These are phyloP conservation scores for Fraxinus anomala DNA, from an alignment of 257 asterid species.

Conservation along the genomic window DNA sequence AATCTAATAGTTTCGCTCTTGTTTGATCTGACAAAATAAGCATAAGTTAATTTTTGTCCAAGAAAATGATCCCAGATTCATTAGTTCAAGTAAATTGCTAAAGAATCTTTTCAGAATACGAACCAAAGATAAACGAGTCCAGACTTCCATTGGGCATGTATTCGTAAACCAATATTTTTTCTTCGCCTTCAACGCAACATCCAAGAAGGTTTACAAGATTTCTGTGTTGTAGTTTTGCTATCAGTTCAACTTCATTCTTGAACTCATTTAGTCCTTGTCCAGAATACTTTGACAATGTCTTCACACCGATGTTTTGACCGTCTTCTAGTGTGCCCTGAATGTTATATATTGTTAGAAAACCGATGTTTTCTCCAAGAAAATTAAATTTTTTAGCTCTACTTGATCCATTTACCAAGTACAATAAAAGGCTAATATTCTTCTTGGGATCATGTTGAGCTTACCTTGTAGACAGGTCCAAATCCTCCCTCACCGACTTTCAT, in stretches of 20 bases:
- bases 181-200: conserved; percentile 43
- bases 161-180: conserved; percentile 45
- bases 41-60: background rate
- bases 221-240: conserved; percentile 50
- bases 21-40: conserved; percentile 30
- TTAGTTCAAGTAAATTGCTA: background rate
- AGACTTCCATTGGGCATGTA: conserved; percentile 47
- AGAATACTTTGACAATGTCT: conserved; percentile 45
- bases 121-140: conserved; percentile 42
- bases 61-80: background rate
- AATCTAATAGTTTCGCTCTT: conserved; percentile 22
- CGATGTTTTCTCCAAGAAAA: background rate
- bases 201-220: conserved; percentile 53
- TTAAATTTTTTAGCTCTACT: background rate
- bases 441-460: conserved; percentile 16
- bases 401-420: background rate
- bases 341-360: background rate
- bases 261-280: conserved; percentile 50
- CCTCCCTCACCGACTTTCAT: conserved; percentile 55
- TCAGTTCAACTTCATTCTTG: conserved; percentile 45
- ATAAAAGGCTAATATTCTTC: background rate
- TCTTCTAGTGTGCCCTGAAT: conserved; percentile 41
- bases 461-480: conserved; percentile 57
- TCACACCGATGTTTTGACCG: conserved; percentile 43
- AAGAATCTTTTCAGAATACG: conserved; percentile 7